Conservation (phyloP, 768 basidiomycete genomes). For the Collybia sordida region DNA sequence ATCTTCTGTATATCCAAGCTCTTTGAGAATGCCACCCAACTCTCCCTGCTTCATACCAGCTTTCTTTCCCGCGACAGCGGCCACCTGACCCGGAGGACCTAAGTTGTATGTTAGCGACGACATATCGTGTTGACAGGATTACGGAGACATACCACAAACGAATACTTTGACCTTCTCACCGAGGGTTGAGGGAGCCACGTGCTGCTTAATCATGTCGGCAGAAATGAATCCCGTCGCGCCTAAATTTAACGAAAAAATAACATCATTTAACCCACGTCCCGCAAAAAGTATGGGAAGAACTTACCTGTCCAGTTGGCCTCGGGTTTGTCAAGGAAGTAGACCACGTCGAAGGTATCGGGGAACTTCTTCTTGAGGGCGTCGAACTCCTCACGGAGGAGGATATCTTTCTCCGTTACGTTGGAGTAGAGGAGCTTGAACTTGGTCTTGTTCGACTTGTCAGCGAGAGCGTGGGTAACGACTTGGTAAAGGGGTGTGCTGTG, state of each 20-base stretch:
- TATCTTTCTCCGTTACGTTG: constrained; percentile 88
- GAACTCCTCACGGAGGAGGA: constrained; percentile 79
- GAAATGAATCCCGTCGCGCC: constrained; percentile 77
- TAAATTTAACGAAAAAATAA: constrained; percentile 13
- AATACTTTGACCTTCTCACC: constrained; percentile 86
- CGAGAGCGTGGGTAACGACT: constrained; percentile 69
- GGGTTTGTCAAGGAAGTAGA: constrained; percentile 86
- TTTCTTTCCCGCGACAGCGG: constrained; percentile 87
- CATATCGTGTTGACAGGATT: not conserved
- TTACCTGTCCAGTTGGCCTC: constrained; percentile 55
- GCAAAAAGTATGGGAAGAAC: constrained; percentile 2
- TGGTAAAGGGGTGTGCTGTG: constrained; percentile 82
- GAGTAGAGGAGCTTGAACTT: constrained; percentile 92
- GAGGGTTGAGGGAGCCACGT: constrained; percentile 62
- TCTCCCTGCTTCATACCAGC: constrained; percentile 85
- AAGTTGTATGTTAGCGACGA: constrained; percentile 6
- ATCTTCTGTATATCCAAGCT: constrained; percentile 80
- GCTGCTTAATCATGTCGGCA: constrained; percentile 67
- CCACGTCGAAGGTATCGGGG: constrained; percentile 72
- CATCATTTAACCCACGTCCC: not conserved
- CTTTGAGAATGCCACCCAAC: constrained; percentile 79
- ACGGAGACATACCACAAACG: constrained; percentile 69
- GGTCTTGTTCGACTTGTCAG: constrained; percentile 82
- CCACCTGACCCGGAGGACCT: constrained; percentile 90
- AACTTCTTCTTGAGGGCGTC: constrained; percentile 67